Evolutionary conservation across 108 stramenopile species (phyloP), one percentile per base, ranked within the genome.

Genomic region (Cyclotella cryptica): DNA sequence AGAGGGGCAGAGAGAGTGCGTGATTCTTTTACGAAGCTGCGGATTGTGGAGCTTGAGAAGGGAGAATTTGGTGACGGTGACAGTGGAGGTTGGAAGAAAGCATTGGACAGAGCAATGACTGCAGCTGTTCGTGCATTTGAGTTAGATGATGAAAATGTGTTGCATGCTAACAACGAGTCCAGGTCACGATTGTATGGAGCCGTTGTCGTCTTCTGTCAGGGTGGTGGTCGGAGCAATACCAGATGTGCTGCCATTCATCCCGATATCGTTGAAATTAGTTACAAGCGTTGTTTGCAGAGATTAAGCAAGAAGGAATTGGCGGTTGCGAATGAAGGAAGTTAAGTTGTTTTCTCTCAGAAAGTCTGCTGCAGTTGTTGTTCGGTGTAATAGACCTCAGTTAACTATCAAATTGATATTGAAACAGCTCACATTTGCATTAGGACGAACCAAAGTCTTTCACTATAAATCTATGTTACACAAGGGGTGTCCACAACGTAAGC

Each of bases 21-120:
- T 21, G 41, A 15, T 1, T 70, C 22, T 11, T 71, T 82, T 46
- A 27, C 10, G 11, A 29, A 40, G 22, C 12, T 0, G 46, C 49
- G 1, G 42, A 27, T 1, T 65, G 43, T 13, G 6, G 39, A 10
- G 1, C 1, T 42, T 24, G n/a, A 15, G 8, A 17, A 6, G 0
- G 18, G 42, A 14, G 24, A 77, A 64, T n/a, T n/a, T n/a, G n/a
- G n/a, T n/a, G 22, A 19, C 72, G 35, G 26, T 17, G 13, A 57
- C 55, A 75, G 22, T 14, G 13, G 24, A 0, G 84, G 79, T 46
- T 84, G 84, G 84, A 80, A 69, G 62, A 28, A 27, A n/a, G 79
- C 84, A n/a, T 66, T 84, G 47, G 80, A 81, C 19, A 66, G 52
- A 71, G 84, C 84, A 18, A 84, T 84, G 75, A 62, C 40, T 49